phyloP scores from a whole-genome alignment of 2,329 filamentous ascomycete species.

The Thermochaetoides dissita region DNA sequence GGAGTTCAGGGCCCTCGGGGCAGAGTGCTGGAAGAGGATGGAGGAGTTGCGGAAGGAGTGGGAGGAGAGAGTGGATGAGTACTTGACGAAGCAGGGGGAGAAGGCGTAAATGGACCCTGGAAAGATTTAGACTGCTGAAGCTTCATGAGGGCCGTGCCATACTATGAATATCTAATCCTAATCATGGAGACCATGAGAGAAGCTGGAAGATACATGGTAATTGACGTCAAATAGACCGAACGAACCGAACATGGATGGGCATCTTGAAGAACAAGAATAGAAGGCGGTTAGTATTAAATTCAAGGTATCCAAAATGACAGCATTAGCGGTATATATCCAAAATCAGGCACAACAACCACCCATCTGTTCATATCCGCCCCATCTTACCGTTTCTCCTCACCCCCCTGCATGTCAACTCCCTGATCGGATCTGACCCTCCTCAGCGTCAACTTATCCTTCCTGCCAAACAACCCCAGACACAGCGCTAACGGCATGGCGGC shows the following conservation, averaged over 20 bases:
- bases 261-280: no score
- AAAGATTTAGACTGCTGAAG: no score
- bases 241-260: no score
- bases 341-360: neutral
- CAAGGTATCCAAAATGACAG: neutral
- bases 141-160: no score
- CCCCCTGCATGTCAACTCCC: conserved; percentile 11
- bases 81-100: neutral
- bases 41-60: conserved; percentile 55
- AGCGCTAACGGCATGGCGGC: conserved; percentile 54
- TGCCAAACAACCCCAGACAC: conserved; percentile 56
- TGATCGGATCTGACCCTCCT: conserved; percentile 35
- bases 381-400: conserved; percentile 1
- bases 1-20: conserved; percentile 49
- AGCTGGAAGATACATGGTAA: no score
- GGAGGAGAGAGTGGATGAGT: conserved; percentile 33
- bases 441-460: conserved; percentile 34
- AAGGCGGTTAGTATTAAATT: no score
- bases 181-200: no score
- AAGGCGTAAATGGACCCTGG: neutral
- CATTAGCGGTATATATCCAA: neutral
- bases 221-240: no score
- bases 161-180: no score
- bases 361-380: neutral
- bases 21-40: conserved; percentile 53